Conservation (phyloP, 441 rosid genomes). For the Brassica balearica region DNA sequence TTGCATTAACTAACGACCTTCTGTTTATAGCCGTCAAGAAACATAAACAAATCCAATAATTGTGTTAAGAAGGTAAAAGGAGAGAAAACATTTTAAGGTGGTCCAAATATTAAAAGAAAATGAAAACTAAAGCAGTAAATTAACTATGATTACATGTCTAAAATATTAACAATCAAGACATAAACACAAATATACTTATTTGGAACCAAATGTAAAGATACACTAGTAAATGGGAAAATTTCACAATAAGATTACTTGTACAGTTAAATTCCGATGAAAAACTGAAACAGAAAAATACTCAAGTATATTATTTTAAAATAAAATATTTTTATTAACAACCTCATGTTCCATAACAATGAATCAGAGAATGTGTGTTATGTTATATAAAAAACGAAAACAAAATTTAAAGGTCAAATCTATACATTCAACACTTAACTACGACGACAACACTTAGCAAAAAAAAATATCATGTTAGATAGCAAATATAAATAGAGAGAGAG, state of each 20-base stretch:
- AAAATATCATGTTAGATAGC: neutral
- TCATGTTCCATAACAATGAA: neutral
- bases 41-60: neutral
- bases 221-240: neutral
- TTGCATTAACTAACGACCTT: neutral
- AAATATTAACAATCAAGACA: constrained; percentile 10
- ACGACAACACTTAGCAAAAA: too few relatives aligned
- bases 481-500: constrained; percentile 15
- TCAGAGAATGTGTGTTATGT: neutral
- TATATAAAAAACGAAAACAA: neutral
- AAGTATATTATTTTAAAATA: neutral
- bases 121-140: neutral
- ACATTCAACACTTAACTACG: too few relatives aligned
- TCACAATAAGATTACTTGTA: too few relatives aligned
- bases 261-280: too few relatives aligned
- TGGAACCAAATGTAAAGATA: neutral
- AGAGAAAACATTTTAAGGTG: neutral
- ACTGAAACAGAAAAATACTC: too few relatives aligned
- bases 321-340: neutral
- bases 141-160: neutral
- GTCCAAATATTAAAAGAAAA: constrained; percentile 10
- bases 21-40: neutral
- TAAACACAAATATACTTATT: neutral
- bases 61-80: neutral
- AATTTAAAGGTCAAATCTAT: neutral